Percentiles rank a stretch among this genome's conserved stretches.
Evolutionary conservation across 2,329 filamentous ascomycete species (phyloP).

Genomic region (Delphinella strobiligena): DNA sequence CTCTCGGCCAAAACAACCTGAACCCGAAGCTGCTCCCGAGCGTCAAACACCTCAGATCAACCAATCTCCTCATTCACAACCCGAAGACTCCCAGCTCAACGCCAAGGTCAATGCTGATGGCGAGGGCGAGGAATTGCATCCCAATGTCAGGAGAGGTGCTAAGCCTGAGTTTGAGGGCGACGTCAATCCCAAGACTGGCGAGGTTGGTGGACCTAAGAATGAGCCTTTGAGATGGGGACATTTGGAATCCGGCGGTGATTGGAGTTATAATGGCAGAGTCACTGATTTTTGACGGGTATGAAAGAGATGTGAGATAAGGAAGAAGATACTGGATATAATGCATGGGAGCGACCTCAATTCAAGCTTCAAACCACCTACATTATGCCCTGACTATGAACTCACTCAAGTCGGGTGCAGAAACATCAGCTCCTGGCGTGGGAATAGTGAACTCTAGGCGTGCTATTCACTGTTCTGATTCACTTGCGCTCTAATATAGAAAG

Average conservation of each 20-base stretch:
- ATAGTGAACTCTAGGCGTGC: too few species aligned
- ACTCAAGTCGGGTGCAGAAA: too few species aligned
- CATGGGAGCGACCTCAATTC: too few species aligned
- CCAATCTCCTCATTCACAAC: constrained; percentile 17
- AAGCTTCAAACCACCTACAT: too few species aligned
- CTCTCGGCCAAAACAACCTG: constrained; percentile 47
- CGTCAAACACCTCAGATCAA: constrained; percentile 22
- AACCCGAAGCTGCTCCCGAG: constrained; percentile 23
- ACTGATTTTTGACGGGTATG: constrained; percentile 88
- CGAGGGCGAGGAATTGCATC: constrained; percentile 54
- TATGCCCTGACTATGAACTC: too few species aligned
- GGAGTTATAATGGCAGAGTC: constrained; percentile 90
- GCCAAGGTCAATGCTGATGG: constrained; percentile 41
- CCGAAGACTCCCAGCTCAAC: constrained; percentile 11
- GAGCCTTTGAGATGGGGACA: constrained; percentile 83
- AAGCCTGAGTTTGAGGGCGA: constrained; percentile 90
- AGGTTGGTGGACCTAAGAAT: constrained; percentile 94
- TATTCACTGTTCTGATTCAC: too few species aligned
- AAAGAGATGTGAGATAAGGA: too few species aligned
- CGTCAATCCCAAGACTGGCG: constrained; percentile 82
- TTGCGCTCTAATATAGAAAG: too few species aligned
- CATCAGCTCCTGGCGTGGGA: too few species aligned
- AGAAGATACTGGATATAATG: too few species aligned
- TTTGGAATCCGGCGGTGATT: constrained; percentile 59
- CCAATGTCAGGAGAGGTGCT: constrained; percentile 62